Base-by-base conservation (phyloP, 2,329 filamentous ascomycete genomes). In the Leptographium wingfieldii region DNA sequence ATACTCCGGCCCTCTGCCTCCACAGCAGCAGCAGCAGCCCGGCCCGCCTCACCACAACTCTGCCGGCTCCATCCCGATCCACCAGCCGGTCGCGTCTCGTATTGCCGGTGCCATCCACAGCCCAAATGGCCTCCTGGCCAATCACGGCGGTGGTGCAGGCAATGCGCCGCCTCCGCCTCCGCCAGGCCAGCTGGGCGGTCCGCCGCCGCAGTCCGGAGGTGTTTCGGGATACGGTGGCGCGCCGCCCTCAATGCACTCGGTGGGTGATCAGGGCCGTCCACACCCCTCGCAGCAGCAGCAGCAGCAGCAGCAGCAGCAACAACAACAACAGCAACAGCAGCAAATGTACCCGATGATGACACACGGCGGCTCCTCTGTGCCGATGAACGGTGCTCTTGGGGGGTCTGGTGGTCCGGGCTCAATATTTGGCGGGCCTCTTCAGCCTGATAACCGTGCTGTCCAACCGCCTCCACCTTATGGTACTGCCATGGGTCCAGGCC, bases 81-180 rank as follows among this genome's bases (percentile, higher is more conserved):
- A 97, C 73, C 92, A 97, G 72, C 92, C 92, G 5, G 91, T 96
- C 61, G 92, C 92, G 63, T 84, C 91, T 69, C 79, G 92, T 73
- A 78, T 90, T 63, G 75, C 87, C 60, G 87, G 85, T 64, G 87
- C 90, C 58, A 95, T 96, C 60, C 92, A 96, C 70, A 95, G 91
- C 54, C 92, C 92, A 1, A 92, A 94, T 65, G 92, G 92, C 10
- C 80, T 97, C 43, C 82, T 97, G 48, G 83, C 86, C 10, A 90
- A 85, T 65, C 84, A 90, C 66, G 84, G 85, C 58, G 79, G 51
- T 9, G 64, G 64, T 10, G 60, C 38, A 5, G 62, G 61, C n/a
- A 61, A 59, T 29, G 57, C 61, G 3, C 62, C 63, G 2, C 64
- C 81, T 40, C 80, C 80, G 40, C 75, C 77, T 46, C 77, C 80